Base-by-base conservation (phyloP, 768 basidiomycete genomes). In the Lentinus tigrinus region DNA sequence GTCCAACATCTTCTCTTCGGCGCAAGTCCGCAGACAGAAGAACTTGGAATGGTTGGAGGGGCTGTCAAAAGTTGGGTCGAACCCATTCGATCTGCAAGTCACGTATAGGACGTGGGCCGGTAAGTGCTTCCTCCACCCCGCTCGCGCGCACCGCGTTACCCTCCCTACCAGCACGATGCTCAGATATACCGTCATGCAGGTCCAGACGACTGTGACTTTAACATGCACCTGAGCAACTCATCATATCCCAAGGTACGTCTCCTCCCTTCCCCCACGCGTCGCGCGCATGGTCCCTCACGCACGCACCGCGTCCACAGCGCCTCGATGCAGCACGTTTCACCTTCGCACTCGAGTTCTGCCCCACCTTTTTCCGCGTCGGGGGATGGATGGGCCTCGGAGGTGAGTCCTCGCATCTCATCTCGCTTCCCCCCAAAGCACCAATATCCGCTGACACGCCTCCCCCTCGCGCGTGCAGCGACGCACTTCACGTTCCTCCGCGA, bases 171-270 rank as follows among this genome's bases (percentile, higher is more conserved):
- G 49, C 6, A 27, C 34, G 8, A 24, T 10, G 5, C 43, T 47
- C 42, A 34, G 17, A 28, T 6, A 23, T 49, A 23, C 34, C 19
- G 2, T 37, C 54, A n/a, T 16, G 19, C 53, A 88, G 88, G 78
- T 55, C 63, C 85, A 7, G 89, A 92, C 61, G 91, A 92, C 43
- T 79, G 80, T 42, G 91, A 93, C 70, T 85, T 85, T 65, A 84
- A 89, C 66, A 68, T 79, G 13, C 91, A 93, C 66, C 76, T 93
- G 57, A 91, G 88, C 69, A 93, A 93, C 66, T 91, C 90, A 0
- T 86, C 83, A 52, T 93, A 93, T 61, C 81, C 88, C 4, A 91
- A 90, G 77, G 87, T 82, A 56, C 16, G 74, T 64, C 24, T 42
- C 31, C 26, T n/a, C 21, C 7, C 43, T 36, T 6, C 6, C 13